Evolutionary conservation across 441 rosid genomes (phyloP), one percentile per base, ranked within the genome.

Genomic region (Metrosideros polymorpha): DNA sequence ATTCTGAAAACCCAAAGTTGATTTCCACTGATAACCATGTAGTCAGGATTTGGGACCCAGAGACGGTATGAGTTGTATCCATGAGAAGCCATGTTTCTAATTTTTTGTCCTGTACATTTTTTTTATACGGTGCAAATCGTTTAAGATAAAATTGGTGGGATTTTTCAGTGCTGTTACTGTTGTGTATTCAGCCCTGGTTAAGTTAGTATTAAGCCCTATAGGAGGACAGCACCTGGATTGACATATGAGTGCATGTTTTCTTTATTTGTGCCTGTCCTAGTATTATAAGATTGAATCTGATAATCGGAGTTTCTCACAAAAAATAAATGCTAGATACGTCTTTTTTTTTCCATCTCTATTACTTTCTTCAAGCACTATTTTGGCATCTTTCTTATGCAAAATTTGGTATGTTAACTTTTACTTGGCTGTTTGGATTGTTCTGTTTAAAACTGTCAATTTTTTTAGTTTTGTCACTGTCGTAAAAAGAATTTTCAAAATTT

Each of bases 41-140:
- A 88, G 99, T 97, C 87, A 94, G 96, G 91, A 92, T 96, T 91
- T 97, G 99, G 99, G 98, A 96, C 87, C 99, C 99, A 6, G 98
- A 95, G 90, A 95, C 96, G 84, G 99, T 97, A 86, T 89, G 93
- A 35, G 52, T 17, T 43, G 59, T 50, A 30, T 82, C 57, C 49
- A 86, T n/a, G 0, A 50, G 84, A 82, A 32, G 55, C 42, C 8
- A 1, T 9, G n/a, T 47, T 83, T 76, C 42, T 63, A 49, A 66
- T 51, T 57, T 6, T 49, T 79, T 39, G 25, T 84, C 30, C 50
- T 5, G 27, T 22, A 13, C 14, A 18, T 39, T 71, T n/a, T 71
- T 71, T 71, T n/a, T 71, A 71, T 71, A 12, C 22, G 79, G 79
- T 39, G 2, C 47, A 71, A 71, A 71, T 10, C 79, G 10, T 71